phyloP scores from a whole-genome alignment of 2,329 filamentous ascomycete species.

The Apiospora phragmitis region DNA sequence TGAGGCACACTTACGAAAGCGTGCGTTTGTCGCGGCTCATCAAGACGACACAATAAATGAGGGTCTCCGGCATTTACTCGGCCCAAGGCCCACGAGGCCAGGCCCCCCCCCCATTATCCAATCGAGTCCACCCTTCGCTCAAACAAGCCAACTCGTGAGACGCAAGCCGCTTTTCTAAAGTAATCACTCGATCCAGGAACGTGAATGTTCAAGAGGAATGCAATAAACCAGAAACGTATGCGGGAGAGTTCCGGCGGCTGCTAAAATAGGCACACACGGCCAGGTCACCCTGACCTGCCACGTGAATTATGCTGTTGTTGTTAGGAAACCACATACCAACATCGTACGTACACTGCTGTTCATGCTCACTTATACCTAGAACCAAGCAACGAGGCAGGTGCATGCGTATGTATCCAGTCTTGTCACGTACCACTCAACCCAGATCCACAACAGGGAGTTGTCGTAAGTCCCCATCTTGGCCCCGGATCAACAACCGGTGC shows the following conservation, averaged over 20 bases:
- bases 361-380: not conserved
- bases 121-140: not conserved
- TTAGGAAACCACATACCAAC: not conserved
- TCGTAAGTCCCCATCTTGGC: constrained; percentile 5
- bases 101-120: not conserved
- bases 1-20: constrained; percentile 1
- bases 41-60: constrained; percentile 7
- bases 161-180: not conserved
- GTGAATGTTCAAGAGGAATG: not conserved
- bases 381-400: not conserved
- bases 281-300: not conserved
- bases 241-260: not conserved
- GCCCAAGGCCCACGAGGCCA: not conserved
- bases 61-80: constrained; percentile 3
- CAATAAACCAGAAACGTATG: not conserved
- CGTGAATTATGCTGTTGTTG: not conserved
- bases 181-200: not conserved
- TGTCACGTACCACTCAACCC: not conserved
- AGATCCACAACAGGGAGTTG: constrained; percentile 1
- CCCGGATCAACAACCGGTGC: not conserved
- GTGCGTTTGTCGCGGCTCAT: constrained; percentile 7
- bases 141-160: not conserved
- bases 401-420: not conserved
- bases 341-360: not conserved
- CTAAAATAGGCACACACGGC: not conserved